These are phyloP conservation scores for Exidia glandulosa DNA, from an alignment of 768 basidiomycete genomes.

Conservation along the genomic window DNA sequence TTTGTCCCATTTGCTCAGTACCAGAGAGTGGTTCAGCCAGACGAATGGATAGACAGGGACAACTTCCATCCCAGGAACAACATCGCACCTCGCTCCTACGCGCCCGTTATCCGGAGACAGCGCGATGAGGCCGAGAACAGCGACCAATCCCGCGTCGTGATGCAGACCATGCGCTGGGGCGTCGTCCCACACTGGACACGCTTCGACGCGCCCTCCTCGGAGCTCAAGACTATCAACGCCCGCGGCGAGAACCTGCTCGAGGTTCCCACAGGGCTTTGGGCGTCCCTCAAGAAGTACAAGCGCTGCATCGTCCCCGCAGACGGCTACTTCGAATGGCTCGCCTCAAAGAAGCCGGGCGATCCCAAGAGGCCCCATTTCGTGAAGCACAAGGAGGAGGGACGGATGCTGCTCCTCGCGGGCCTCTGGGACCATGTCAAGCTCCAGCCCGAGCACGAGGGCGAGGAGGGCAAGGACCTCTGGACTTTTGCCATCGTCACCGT, in stretches of 20 bases:
- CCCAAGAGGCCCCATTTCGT: slow-evolving; percentile 75
- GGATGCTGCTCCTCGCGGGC: slow-evolving; percentile 77
- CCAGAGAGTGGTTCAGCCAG: slow-evolving; percentile 26
- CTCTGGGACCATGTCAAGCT: slow-evolving; percentile 68
- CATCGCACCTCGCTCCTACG: slow-evolving; percentile 70
- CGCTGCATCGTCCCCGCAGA: slow-evolving; percentile 79
- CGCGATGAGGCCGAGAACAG: too few species aligned
- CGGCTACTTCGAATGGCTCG: slow-evolving; percentile 94
- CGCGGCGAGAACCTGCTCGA: slow-evolving; percentile 70
- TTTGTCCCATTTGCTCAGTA: not conserved
- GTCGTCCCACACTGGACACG: slow-evolving; percentile 78
- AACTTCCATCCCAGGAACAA: slow-evolving; percentile 61
- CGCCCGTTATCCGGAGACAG: slow-evolving; percentile 68
- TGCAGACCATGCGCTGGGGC: slow-evolving; percentile 89
- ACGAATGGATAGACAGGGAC: slow-evolving; percentile 51
- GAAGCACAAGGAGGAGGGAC: slow-evolving; percentile 44
- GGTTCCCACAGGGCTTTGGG: slow-evolving; percentile 72
- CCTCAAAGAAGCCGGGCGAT: slow-evolving; percentile 51
- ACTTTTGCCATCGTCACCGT: slow-evolving; percentile 91
- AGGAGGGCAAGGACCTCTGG: slow-evolving; percentile 42
- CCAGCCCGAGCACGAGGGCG: too few species aligned
- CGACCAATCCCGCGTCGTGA: slow-evolving; percentile 27
- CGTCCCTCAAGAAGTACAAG: slow-evolving; percentile 63
- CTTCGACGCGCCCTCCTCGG: slow-evolving; percentile 46
- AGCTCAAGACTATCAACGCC: slow-evolving; percentile 80